Evolutionary conservation across 2,329 filamentous ascomycete genomes (phyloP), one percentile per base, ranked within the genome.

Genomic region (Sclerotinia nivalis): DNA sequence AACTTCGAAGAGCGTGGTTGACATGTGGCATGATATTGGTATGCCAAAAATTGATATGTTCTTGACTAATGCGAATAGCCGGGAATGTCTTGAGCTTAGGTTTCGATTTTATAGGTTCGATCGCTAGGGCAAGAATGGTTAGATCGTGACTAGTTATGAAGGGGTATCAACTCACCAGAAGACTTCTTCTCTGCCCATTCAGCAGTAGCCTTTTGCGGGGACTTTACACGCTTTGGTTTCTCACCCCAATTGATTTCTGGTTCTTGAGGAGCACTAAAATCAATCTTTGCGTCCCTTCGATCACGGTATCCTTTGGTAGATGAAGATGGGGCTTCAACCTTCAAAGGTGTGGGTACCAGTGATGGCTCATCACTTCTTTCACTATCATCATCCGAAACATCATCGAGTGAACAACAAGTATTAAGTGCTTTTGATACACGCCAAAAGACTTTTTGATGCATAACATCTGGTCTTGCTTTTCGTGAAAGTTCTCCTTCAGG

Each of bases 11-110:
- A 1, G 92, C 87, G 25, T 87, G 84, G 77, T 93, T 91, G 71
- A 95, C 87, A 71, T 92, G 89, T 1, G 90, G 89, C 82, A 93
- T 91, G 69, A 93, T 80, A 3, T 85, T 85, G 1, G 83, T 84
- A 74, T 93, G 90, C 91, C 91, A 95, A 72, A 89, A 86, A 49
- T 92, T 88, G 2, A 93, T 82, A 2, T 88, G 83, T 15, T 89
- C 87, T 4, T 87, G 84, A 0, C 88, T 81, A 0, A 90, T 80
- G 0, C 84, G 80, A 0, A 88, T 84, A 66, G 89, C 85, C 0
- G 87, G 87, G 72, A 88, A 90, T 3, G 89, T 82, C 49, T 86
- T 85, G 64, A 85, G 80, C 71, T 87, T 88, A 28, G 76, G 73
- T 61, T 77, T 78, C 1, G 73, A 59, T 45, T 74, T 75, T n/a